Percentiles rank a stretch among this genome's conserved stretches.
Evolutionary conservation across 1,139 yeast genomes (phyloP).

Genomic region (Wickerhamiella infanticola): DNA sequence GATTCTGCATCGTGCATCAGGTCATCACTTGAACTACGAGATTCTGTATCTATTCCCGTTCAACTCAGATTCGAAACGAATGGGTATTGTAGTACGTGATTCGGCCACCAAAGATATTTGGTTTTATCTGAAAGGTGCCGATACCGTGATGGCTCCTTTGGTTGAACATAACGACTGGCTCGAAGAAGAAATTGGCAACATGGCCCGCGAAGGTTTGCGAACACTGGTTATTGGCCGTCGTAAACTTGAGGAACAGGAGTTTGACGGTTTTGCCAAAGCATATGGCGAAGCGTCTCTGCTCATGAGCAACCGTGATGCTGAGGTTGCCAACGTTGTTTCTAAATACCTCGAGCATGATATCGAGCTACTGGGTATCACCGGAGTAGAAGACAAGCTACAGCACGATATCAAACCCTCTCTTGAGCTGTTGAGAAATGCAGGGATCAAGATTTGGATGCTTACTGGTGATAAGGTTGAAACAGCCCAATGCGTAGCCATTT

Average conservation of each 20-base stretch:
- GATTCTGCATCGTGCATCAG: slow-evolving; percentile 47
- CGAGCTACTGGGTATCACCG: slow-evolving; percentile 83
- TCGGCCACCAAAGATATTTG: slow-evolving; percentile 42
- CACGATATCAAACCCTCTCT: slow-evolving; percentile 81
- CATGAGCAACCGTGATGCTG: slow-evolving; percentile 62
- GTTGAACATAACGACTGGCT: slow-evolving; percentile 87
- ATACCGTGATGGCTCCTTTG: slow-evolving; percentile 78
- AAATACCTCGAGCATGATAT: slow-evolving; percentile 67
- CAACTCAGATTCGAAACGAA: slow-evolving; percentile 86
- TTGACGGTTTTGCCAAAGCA: slow-evolving; percentile 45
- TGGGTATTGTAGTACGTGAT: slow-evolving; percentile 79
- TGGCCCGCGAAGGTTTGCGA: slow-evolving; percentile 97
- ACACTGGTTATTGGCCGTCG: slow-evolving; percentile 87
- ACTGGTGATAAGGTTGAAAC: slow-evolving; percentile 99
- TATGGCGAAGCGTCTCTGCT: slow-evolving; percentile 62
- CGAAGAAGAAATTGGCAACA: slow-evolving; percentile 91
- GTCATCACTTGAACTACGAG: slow-evolving; percentile 40
- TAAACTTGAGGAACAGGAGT: slow-evolving; percentile 38
- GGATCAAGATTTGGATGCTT: slow-evolving; percentile 95
- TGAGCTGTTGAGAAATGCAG: slow-evolving; percentile 87
- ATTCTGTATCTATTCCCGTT: slow-evolving; percentile 82
- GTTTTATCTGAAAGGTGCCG: slow-evolving; percentile 93
- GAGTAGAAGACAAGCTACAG: slow-evolving; percentile 93
- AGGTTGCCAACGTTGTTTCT: slow-evolving; percentile 52
- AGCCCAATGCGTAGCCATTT: slow-evolving; percentile 89